phyloP scores from a whole-genome alignment of 371 early-diverging fungal species.

The Haplosporangium sp. region DNA sequence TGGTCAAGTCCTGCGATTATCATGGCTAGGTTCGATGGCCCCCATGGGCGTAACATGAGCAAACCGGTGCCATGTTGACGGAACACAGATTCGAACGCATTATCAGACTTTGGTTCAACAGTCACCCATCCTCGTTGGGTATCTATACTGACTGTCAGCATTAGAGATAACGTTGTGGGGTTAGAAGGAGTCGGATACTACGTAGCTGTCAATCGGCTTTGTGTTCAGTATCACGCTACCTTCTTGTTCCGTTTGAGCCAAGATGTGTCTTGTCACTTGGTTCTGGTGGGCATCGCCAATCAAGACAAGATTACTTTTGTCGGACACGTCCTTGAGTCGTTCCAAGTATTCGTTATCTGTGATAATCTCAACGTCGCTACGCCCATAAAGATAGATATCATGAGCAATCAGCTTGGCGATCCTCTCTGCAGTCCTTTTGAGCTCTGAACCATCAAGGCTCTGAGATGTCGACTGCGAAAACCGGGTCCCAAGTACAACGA shows the following conservation, averaged over 20 bases:
- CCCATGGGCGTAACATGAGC: conserved; percentile 58
- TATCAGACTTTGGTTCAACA: conserved; percentile 10
- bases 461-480: neutral
- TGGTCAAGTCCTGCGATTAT: conserved; percentile 59
- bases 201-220: no score
- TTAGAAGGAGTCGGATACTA: no score
- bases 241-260: conserved; percentile 9
- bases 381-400: conserved; percentile 71
- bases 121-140: neutral
- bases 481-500: conserved; percentile 27
- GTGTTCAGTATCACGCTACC: conserved; percentile 6
- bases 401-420: conserved; percentile 68
- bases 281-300: conserved; percentile 40
- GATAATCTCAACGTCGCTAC: conserved; percentile 68
- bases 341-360: conserved; percentile 58
- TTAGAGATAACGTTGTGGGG: neutral
- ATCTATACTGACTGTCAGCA: conserved; percentile 19
- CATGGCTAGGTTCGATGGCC: conserved; percentile 45
- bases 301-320: conserved; percentile 24
- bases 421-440: conserved; percentile 31
- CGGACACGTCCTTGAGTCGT: neutral
- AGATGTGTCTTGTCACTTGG: conserved; percentile 18
- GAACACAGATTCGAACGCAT: conserved; percentile 4
- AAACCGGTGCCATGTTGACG: conserved; percentile 54
- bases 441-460: conserved; percentile 40